Percentiles rank a stretch among this genome's conserved stretches.
Evolutionary conservation across 2,329 filamentous ascomycete species (phyloP).

Genomic region (Neofusicoccum kwambonambiense): DNA sequence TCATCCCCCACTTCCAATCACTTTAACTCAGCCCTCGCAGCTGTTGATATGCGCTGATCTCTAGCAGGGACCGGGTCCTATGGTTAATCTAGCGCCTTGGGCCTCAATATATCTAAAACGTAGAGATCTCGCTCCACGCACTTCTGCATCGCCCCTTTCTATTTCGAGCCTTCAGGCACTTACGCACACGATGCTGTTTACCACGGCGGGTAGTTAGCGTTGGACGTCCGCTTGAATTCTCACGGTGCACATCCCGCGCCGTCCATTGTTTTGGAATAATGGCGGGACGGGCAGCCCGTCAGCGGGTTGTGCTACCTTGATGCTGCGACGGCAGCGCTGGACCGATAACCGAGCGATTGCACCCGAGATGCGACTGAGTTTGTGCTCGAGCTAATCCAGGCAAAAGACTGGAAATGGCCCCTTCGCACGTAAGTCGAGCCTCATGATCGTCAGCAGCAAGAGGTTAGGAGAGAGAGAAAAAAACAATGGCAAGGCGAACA

Average conservation of each 20-base stretch:
- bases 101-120: conserved; percentile 8
- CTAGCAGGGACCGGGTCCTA: background rate
- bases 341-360: background rate
- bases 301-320: background rate
- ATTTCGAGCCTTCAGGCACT: conserved; percentile 1
- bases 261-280: background rate
- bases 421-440: background rate
- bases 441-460: background rate
- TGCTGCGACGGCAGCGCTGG: background rate
- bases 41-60: conserved; percentile 2
- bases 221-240: background rate
- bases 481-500: background rate
- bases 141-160: background rate
- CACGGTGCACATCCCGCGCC: background rate
- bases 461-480: background rate
- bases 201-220: background rate
- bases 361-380: background rate
- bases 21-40: background rate
- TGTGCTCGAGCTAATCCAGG: background rate
- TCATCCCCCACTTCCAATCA: background rate
- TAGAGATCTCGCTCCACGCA: background rate
- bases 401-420: background rate
- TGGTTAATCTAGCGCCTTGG: background rate
- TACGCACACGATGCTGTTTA: background rate
- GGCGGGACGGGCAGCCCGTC: background rate